A percentile compares a stretch with the other conserved stretches of the same genome.
Evolutionary conservation across 2,329 filamentous ascomycete species (phyloP).

Genomic region (Fonsecaea nubica): DNA sequence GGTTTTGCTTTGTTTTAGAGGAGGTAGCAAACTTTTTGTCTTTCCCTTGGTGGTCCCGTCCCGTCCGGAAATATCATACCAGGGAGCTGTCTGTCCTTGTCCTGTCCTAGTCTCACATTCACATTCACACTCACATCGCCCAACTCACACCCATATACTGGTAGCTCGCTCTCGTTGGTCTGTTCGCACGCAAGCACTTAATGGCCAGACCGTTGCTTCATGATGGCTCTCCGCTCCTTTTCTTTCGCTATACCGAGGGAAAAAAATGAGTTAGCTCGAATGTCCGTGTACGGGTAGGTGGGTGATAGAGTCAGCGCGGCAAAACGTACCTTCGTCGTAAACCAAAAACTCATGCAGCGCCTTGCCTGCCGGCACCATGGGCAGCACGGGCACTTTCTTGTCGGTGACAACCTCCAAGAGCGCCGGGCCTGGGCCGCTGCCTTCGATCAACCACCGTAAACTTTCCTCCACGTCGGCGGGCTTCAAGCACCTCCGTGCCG

Average conservation of each 20-base stretch:
- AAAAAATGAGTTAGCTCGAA: neutral
- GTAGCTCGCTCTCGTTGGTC: neutral
- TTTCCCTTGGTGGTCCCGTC: too few species aligned
- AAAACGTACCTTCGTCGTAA: slow-evolving; percentile 74
- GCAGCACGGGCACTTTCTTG: slow-evolving; percentile 79
- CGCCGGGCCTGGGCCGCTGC: slow-evolving; percentile 76
- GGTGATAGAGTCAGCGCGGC: slow-evolving; percentile 19
- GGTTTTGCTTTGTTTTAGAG: too few species aligned
- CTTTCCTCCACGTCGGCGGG: slow-evolving; percentile 78
- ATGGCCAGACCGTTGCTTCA: slow-evolving; percentile 53
- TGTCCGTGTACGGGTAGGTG: slow-evolving; percentile 2
- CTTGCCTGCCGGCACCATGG: slow-evolving; percentile 90
- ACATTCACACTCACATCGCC: too few species aligned
- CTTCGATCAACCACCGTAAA: slow-evolving; percentile 86
- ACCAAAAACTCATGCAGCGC: slow-evolving; percentile 92
- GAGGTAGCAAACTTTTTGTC: too few species aligned
- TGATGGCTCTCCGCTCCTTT: slow-evolving; percentile 69
- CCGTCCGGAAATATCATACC: too few species aligned
- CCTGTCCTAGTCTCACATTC: too few species aligned
- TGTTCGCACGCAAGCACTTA: slow-evolving; percentile 5
- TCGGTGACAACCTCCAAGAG: slow-evolving; percentile 86
- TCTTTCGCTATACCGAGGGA: slow-evolving; percentile 64
- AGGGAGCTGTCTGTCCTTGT: too few species aligned
- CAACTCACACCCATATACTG: too few species aligned
- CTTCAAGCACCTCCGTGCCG: slow-evolving; percentile 73